A percentile compares a stretch with the other conserved stretches of the same genome.
Evolutionary conservation across 768 basidiomycete species (phyloP).

Genomic region (Asterophora parasitica): DNA sequence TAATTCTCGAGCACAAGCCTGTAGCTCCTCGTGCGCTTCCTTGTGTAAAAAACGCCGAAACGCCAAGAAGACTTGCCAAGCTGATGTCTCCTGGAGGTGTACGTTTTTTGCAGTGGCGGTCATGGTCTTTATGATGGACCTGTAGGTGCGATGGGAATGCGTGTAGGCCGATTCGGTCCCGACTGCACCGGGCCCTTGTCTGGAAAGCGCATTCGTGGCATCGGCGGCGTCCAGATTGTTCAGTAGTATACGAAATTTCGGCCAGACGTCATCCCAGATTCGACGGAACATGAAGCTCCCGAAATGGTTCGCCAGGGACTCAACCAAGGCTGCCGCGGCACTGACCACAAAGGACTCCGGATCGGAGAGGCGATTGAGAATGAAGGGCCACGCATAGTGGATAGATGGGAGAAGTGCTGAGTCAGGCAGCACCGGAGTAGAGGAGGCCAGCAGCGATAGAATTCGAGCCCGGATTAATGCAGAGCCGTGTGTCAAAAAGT

Average conservation of each 20-base stretch:
- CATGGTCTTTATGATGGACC: slow-evolving; percentile 73
- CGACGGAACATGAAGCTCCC: slow-evolving; percentile 84
- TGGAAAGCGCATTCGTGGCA: slow-evolving; percentile 57
- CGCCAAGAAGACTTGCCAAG: slow-evolving; percentile 78
- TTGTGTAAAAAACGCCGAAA: slow-evolving; percentile 75
- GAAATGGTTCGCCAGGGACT: slow-evolving; percentile 59
- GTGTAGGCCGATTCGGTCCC: slow-evolving; percentile 74
- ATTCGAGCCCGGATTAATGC: slow-evolving; percentile 83
- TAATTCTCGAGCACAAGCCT: slow-evolving; percentile 56
- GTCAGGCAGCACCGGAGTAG: slow-evolving; percentile 68
- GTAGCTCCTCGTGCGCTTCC: slow-evolving; percentile 70
- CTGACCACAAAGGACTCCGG: slow-evolving; percentile 74
- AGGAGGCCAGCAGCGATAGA: slow-evolving; percentile 64
- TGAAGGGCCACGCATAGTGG: slow-evolving; percentile 91
- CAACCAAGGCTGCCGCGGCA: slow-evolving; percentile 71
- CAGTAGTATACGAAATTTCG: slow-evolving; percentile 64
- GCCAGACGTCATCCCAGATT: slow-evolving; percentile 94
- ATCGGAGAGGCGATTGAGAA: slow-evolving; percentile 78
- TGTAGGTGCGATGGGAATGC: slow-evolving; percentile 74
- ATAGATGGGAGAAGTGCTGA: slow-evolving; percentile 78
- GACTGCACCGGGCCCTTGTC: slow-evolving; percentile 44
- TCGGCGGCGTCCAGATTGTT: slow-evolving; percentile 59
- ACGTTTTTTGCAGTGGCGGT: slow-evolving; percentile 61
- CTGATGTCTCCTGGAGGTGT: slow-evolving; percentile 59
- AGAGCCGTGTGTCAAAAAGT: slow-evolving; percentile 88